A percentile compares a stretch with the other conserved stretches of the same genome.
Evolutionary conservation across 495 filamentous ascomycete genomes (phyloP).

Genomic region (Hypoxylon rickii): DNA sequence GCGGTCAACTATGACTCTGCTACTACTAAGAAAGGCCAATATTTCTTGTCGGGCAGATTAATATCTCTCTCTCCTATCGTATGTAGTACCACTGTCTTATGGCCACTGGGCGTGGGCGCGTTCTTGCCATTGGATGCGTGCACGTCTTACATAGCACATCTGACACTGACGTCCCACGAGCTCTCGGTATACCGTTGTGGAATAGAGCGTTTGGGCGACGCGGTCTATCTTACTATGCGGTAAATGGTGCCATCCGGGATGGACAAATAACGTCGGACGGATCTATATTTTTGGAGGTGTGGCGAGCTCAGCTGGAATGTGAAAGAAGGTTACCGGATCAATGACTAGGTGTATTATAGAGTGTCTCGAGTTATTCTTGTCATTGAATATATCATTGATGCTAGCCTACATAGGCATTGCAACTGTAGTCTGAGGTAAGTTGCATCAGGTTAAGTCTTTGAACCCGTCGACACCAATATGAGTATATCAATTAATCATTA

Average conservation of each 20-base stretch:
- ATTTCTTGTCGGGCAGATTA: neutral
- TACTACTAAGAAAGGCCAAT: conserved; percentile 9
- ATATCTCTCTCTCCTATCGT: too few species aligned
- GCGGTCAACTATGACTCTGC: conserved; percentile 21
- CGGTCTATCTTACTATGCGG: conserved; percentile 16
- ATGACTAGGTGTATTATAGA: too few species aligned
- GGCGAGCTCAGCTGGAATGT: neutral
- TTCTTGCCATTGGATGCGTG: too few species aligned
- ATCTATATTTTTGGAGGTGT: neutral
- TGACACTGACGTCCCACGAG: too few species aligned
- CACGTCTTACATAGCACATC: too few species aligned
- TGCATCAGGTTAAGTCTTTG: too few species aligned
- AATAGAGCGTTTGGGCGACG: conserved; percentile 7
- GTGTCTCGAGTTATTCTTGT: too few species aligned
- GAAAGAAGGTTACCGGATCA: neutral
- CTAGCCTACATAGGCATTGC: too few species aligned
- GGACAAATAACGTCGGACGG: conserved; percentile 10
- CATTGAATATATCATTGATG: too few species aligned
- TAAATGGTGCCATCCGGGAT: conserved; percentile 11
- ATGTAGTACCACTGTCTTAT: neutral
- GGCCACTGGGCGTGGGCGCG: neutral
- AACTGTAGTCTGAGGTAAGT: too few species aligned
- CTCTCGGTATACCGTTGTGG: conserved; percentile 30
- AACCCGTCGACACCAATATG: too few species aligned
- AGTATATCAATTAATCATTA: too few species aligned